phyloP scores from a whole-genome alignment of 192 early-diverging fungal species.

The Linnemannia zychae region DNA sequence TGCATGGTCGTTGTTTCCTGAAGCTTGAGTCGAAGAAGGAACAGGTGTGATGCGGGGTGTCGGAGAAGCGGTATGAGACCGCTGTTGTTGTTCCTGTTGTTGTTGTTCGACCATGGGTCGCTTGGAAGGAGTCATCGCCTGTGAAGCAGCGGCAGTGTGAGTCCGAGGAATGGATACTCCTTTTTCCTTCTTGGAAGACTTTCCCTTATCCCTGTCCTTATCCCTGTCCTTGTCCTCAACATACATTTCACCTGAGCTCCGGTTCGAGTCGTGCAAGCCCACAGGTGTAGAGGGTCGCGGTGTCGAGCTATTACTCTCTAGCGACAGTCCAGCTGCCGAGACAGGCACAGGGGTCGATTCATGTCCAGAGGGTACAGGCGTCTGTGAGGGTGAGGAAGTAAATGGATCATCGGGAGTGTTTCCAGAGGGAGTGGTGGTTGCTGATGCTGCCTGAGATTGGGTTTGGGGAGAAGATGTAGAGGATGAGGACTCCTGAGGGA shows the following conservation, averaged over 20 bases:
- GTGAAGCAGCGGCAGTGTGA: not conserved
- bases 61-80: not conserved
- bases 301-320: not conserved
- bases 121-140: not conserved
- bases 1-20: not conserved
- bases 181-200: not conserved
- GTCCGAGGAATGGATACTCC: not conserved
- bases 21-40: not conserved
- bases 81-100: no score
- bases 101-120: conserved; percentile 3
- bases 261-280: not conserved
- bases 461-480: conserved; percentile 19
- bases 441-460: conserved; percentile 5
- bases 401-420: not conserved
- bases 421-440: conserved; percentile 1
- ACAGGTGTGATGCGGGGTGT: not conserved
- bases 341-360: not conserved
- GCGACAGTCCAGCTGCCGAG: not conserved
- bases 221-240: not conserved
- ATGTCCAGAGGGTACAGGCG: conserved; percentile 1
- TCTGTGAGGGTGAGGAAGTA: not conserved
- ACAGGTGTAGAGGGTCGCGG: not conserved
- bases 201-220: not conserved
- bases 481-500: conserved; percentile 44
- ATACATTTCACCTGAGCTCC: not conserved